Conservation (phyloP, 345 rosid species). For the Brassica incana region DNA sequence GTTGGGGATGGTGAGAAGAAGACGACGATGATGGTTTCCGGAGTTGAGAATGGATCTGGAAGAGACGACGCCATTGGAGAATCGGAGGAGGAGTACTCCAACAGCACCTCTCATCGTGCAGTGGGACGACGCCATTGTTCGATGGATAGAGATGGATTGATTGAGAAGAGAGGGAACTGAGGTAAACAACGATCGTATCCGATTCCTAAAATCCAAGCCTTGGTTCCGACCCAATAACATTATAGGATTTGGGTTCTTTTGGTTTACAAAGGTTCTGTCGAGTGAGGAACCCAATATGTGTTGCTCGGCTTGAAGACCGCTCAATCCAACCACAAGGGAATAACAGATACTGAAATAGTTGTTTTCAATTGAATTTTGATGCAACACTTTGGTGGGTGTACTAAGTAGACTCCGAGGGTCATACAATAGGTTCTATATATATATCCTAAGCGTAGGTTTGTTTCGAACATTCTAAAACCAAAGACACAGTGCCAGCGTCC, state of each 20-base stretch:
- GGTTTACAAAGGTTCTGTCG: neutral
- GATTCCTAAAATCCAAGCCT: neutral
- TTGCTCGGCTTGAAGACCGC: too few species aligned
- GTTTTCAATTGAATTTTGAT: too few species aligned
- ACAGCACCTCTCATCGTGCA: slow-evolving; percentile 44
- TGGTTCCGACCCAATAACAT: neutral
- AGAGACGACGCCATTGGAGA: slow-evolving; percentile 45
- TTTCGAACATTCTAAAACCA: neutral
- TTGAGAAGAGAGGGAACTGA: slow-evolving; percentile 8
- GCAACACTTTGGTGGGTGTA: too few species aligned
- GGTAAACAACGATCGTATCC: neutral
- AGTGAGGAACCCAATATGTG: too few species aligned
- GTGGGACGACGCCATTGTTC: slow-evolving; percentile 44
- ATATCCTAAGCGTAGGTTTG: neutral
- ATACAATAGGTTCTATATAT: neutral
- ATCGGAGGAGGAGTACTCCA: slow-evolving; percentile 43
- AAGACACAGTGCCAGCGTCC: neutral
- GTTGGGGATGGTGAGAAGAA: slow-evolving; percentile 30
- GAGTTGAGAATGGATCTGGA: slow-evolving; percentile 41
- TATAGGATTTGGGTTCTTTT: neutral
- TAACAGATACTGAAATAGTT: too few species aligned
- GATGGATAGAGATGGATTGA: slow-evolving; percentile 7
- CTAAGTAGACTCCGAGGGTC: too few species aligned
- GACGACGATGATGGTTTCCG: slow-evolving; percentile 22
- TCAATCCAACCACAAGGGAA: too few species aligned